Evolutionary conservation across 768 basidiomycete species (phyloP), one percentile per base, ranked within the genome.

Genomic region (Tylopilus felleus): DNA sequence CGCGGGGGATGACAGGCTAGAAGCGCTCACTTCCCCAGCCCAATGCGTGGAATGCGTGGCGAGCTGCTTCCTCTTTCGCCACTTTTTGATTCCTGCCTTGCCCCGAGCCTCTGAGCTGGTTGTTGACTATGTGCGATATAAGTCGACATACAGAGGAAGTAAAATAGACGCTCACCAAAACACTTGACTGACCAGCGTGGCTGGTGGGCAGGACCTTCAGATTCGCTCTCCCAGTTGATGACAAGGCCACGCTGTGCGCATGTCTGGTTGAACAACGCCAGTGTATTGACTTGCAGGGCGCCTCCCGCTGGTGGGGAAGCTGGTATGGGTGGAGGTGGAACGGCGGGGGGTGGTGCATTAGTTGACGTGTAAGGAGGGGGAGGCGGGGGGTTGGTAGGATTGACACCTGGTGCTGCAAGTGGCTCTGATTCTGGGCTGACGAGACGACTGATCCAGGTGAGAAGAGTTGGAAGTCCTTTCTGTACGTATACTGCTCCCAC

Each of bases 1-100:
- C 27, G 29, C 16, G 25, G 25, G 45, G 31, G 21, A 39, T 1
- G 19, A 31, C 8, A n/a, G 25, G 10, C n/a, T 51, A 46, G 21
- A 41, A 36, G n/a, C 17, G 7, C 63, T 60, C 51, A 65, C 64
- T 64, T 62, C 74, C 75, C 82, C 83, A 85, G 49, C 80, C 78
- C 76, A 85, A 73, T 3, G 70, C 53, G 12, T 63, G 62, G 70
- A 75, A 83, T 44, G 85, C 84, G 50, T 78, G 72, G 36, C 78
- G 77, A 29, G 83, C 84, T n/a, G 85, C 85, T 56, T 82, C 80
- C 69, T 86, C 83, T 58, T 85, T 86, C 8, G 85, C 85, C n/a
- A 69, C 44, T 58, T 86, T 87, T 66, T 85, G 83, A 52, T 75
- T 86, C 55, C 79, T 81, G 21, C 80, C 85, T 4, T 46, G 57